Conservation (phyloP, 1,284 basidiomycete genomes). For the Meripilus lineatus region DNA sequence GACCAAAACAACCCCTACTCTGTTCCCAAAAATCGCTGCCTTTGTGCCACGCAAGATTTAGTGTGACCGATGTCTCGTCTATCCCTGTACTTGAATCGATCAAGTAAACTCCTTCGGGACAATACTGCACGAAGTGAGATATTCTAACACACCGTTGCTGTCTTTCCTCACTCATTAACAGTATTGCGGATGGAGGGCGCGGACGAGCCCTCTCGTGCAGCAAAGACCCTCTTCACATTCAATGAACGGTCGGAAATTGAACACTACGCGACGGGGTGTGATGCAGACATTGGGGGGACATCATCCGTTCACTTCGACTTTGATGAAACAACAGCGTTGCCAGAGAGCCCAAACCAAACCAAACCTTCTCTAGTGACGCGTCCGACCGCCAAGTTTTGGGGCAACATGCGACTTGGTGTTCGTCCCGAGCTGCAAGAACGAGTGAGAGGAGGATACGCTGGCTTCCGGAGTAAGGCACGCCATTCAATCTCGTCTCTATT, state of each 20-base stretch:
- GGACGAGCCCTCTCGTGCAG: conserved; percentile 49
- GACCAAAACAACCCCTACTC: too few relatives aligned
- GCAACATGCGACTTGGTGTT: conserved; percentile 66
- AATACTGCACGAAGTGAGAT: conserved; percentile 25
- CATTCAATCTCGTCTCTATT: conserved; percentile 4
- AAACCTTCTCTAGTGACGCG: conserved; percentile 10
- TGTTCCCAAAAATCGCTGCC: too few relatives aligned
- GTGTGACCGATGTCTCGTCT: too few relatives aligned
- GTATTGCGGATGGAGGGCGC: conserved; percentile 73
- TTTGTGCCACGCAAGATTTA: too few relatives aligned
- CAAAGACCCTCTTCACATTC: conserved; percentile 61
- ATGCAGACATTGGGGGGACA: conserved; percentile 83
- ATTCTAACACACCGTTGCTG: conserved; percentile 9
- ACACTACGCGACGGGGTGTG: conserved; percentile 72
- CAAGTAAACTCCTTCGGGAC: conserved; percentile 28
- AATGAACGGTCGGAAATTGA: conserved; percentile 52
- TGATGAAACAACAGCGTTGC: conserved; percentile 38
- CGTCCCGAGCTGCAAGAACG: conserved; percentile 54
- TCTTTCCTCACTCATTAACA: conserved; percentile 23
- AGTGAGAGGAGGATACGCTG: conserved; percentile 76
- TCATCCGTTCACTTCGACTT: conserved; percentile 69
- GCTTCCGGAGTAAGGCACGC: conserved; percentile 75
- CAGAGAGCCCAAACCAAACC: conserved; percentile 34
- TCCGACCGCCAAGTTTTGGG: conserved; percentile 67
- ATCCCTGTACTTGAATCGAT: conserved; percentile 31